These are phyloP conservation scores for Epichloe uncinata DNA, from an alignment of 2,329 filamentous ascomycete genomes.

Conservation along the genomic window DNA sequence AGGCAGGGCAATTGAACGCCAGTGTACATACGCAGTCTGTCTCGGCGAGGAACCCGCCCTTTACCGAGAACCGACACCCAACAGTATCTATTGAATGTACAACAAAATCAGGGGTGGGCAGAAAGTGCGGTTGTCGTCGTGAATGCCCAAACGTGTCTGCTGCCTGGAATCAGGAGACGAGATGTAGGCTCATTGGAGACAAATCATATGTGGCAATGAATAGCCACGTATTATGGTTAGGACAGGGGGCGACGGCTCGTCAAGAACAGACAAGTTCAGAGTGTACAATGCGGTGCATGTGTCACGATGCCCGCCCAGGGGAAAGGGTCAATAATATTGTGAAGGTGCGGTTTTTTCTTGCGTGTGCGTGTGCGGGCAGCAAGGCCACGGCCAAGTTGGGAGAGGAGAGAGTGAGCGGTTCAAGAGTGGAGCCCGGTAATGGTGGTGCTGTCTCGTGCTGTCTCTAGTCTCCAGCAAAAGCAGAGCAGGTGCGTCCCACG, in stretches of 20 bases:
- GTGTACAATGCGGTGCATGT: neutral
- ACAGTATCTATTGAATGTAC: neutral
- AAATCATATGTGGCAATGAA: neutral
- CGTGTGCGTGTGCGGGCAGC: neutral
- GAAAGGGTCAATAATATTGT: too few relatives aligned
- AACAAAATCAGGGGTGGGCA: neutral
- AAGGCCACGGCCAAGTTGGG: neutral
- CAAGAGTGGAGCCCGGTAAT: neutral
- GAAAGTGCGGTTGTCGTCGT: neutral
- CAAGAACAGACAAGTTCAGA: neutral
- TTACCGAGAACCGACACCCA: neutral
- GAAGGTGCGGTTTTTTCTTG: too few relatives aligned
- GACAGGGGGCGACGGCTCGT: neutral
- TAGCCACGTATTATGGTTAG: neutral
- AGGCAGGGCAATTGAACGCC: neutral
- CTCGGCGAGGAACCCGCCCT: neutral
- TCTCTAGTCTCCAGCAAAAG: neutral
- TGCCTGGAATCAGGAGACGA: neutral
- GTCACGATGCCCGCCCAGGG: neutral
- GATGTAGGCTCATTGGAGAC: neutral
- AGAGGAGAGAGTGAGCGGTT: neutral
- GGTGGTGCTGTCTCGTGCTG: neutral
- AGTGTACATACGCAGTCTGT: neutral
- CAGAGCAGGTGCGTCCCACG: neutral
- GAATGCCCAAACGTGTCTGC: slow-evolving; percentile 1